Base-by-base conservation (phyloP, 768 basidiomycete genomes). In the Nidula microcarpa region DNA sequence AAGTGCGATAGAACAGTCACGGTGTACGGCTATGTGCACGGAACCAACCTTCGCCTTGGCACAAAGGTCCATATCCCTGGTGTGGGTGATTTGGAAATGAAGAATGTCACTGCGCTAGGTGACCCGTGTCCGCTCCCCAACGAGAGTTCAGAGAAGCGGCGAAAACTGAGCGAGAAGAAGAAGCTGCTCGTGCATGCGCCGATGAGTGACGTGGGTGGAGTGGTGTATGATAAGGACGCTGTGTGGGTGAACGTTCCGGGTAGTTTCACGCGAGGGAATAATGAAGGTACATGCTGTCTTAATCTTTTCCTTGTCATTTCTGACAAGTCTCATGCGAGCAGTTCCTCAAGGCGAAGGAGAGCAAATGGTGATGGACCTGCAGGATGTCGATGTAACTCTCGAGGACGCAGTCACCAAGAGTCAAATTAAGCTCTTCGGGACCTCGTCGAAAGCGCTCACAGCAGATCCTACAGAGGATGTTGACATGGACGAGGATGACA, bases 211-310 rank as follows among this genome's bases (percentile, higher is more conserved):
- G 88, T 98, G 1, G 96, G 96, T 9, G 97, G 96, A 2, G 84
- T 99, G 51, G 84, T 91, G 70, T 98, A 96, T 65, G 97, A 99
- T 74, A 98, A 98, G 68, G 96, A 98, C 64, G 93, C 94, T 0
- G 95, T 99, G 2, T 99, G 91, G 80, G 88, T 99, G 58, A 98
- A 98, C 66, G 95, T 98, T 8, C 90, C 94, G 10, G 97, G 97
- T 1, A 96, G 82, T 62, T 99, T 99, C 66, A 87, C 91, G 11
- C 77, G 87, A 55, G 86, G 84, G n/a, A 84, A 82, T 58, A 71
- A 69, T 6, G 85, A 87, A 54, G 78, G 88, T 87, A 62, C 51
- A 32, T 34, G 32, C 18, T 11, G 18, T 10, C 39, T 49, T 9
- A 34, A 16, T n/a, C 18, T 52, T 18, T 13, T 49, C n/a, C 53